Conservation (phyloP, 2,329 filamentous ascomycete species). For the Venturia carpophila region DNA sequence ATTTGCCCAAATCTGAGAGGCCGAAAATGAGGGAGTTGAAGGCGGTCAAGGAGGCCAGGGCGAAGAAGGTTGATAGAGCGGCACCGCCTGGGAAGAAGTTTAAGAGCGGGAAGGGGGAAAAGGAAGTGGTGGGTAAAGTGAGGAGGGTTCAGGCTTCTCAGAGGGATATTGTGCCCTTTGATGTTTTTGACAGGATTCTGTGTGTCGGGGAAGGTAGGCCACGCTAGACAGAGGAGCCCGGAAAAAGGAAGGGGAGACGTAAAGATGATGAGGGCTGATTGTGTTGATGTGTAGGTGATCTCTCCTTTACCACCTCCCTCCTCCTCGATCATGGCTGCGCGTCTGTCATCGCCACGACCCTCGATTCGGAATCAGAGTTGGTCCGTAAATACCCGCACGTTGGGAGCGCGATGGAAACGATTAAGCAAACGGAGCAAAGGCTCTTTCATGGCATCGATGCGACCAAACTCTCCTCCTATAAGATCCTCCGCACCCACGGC, state of each 20-base stretch:
- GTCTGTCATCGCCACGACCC: conserved; percentile 61
- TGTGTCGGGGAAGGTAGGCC: conserved; percentile 18
- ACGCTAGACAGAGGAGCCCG: too few relatives aligned
- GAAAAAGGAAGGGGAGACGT: too few relatives aligned
- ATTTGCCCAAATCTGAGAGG: background rate
- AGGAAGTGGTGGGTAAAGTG: background rate
- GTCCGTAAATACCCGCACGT: conserved; percentile 68
- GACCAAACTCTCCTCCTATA: conserved; percentile 47
- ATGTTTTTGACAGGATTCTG: conserved; percentile 15
- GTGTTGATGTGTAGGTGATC: conserved; percentile 45
- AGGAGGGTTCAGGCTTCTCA: conserved; percentile 9
- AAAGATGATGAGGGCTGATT: background rate
- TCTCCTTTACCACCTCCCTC: conserved; percentile 66
- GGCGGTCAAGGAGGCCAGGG: background rate
- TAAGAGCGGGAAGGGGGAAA: background rate
- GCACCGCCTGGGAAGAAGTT: background rate
- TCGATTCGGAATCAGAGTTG: conserved; percentile 54
- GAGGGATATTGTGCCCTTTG: conserved; percentile 11
- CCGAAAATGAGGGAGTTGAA: background rate
- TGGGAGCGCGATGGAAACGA: conserved; percentile 41
- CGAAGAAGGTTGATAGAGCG: background rate
- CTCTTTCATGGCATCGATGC: conserved; percentile 61
- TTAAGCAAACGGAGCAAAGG: conserved; percentile 29
- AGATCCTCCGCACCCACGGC: conserved; percentile 36
- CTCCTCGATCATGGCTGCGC: conserved; percentile 57